Evolutionary conservation across 805 yeast genomes (phyloP), one percentile per base, ranked within the genome.

Genomic region (Candida nonsorbophila): DNA sequence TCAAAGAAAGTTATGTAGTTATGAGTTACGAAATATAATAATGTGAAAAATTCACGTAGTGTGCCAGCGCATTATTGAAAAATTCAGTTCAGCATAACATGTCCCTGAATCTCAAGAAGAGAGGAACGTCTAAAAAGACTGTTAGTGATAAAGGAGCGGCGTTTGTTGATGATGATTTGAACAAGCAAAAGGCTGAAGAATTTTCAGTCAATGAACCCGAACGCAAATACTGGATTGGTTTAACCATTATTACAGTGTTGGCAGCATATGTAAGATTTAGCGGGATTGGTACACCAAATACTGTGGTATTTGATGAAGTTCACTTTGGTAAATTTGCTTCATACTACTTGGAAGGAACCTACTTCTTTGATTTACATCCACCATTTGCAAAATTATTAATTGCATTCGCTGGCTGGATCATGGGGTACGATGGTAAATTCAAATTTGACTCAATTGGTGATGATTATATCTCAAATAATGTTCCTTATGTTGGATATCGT

Each of bases 321-420:
- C 94, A 84, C 54, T 84, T 84, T 47, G 94, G 94, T 20, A 83
- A 83, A 47, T 83, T 83, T 53, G 90, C 90, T 6, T 74, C 86
- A 2, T 81, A 83, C 58, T 90, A 90, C 56, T 61, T 90, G 36
- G 84, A 90, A 56, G 72, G 95, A 38, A 82, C 95, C 0, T 92
- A 84, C 56, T 92, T 86, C 56, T 92, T 92, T 49, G 99, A 92
- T 59, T 77, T 92, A 29, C 99, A 92, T 60, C 99, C 99, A 7
- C 99, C 99, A 14, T 85, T 92, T 57, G 98, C 95, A 31, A 92
- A 92, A 55, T 68, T 92, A 53, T 67, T 88, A 42, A 85, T 90
- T 58, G 97, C 97, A 0, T 70, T 79, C 34, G 85, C 81, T 22
- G 99, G 98, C 24, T 86, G 80, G 69, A 46, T 92, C 14, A 77